phyloP scores from a whole-genome alignment of 202 grass and related monocot genomes.

The Panicum hallii region DNA sequence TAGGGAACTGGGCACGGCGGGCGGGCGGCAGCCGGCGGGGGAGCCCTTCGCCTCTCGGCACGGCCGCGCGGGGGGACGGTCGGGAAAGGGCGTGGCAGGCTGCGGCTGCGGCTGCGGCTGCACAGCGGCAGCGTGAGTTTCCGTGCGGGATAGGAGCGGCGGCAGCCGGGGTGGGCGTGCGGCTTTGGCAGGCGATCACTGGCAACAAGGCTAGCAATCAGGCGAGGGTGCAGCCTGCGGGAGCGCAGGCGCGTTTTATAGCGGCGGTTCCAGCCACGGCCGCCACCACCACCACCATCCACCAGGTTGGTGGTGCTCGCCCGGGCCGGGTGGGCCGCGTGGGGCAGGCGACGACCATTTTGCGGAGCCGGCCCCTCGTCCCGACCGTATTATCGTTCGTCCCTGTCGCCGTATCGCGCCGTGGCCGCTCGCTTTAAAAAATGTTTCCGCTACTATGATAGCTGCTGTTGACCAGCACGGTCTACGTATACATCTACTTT shows the following conservation, averaged over 20 bases:
- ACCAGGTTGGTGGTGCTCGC: background rate
- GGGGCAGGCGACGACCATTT: conserved; percentile 32
- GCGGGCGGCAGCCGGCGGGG: too few relatives aligned
- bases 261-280: background rate
- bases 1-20: background rate
- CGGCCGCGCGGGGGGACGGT: background rate
- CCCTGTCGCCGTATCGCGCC: conserved; percentile 18
- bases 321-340: background rate
- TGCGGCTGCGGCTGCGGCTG: background rate
- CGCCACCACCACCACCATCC: background rate
- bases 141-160: background rate
- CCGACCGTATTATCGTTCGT: conserved; percentile 3
- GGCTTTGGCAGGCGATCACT: background rate
- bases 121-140: background rate
- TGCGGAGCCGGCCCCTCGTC: background rate
- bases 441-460: background rate
- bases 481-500: background rate
- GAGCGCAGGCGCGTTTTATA: conserved; percentile 41
- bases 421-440: conserved; percentile 8
- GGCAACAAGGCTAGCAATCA: background rate
- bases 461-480: background rate
- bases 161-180: background rate
- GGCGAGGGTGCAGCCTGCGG: conserved; percentile 1
- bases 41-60: background rate
- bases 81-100: background rate